Evolutionary conservation across 2,329 filamentous ascomycete species (phyloP), one percentile per base, ranked within the genome.

Genomic region (Neodidymelliopsis sp.): DNA sequence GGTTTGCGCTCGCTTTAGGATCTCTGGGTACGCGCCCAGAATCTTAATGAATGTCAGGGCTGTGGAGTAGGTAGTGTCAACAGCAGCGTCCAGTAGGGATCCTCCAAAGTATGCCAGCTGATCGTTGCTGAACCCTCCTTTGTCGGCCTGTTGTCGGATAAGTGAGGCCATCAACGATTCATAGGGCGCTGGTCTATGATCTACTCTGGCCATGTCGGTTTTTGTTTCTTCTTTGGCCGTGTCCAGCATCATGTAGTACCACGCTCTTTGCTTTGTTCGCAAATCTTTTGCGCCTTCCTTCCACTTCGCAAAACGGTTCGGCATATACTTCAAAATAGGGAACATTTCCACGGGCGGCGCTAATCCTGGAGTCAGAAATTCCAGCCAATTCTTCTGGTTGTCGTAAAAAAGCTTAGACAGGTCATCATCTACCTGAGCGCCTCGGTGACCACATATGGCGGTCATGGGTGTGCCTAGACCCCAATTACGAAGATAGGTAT

Each of bases 81-180:
- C 42, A 1, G 57, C 62, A 4, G 57, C 63, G 23, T 65, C 57
- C 8, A 47, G 55, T 2, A 61, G 23, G 1, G 60, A 54, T 3
- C 58, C 60, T 10, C 63, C 25, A 13, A 57, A 52, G 34, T 50
- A 64, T 4, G 57, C 53, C 5, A 66, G 18, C 25, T 63, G 56
- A 12, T 54, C 36, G 5, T 60, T 28, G 7, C 45, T 39, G 33
- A 65, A 43, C 8, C 45, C n/a, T 3, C 45, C 3, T 2, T 51
- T 47, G 18, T 51, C 56, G 27, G 23, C 28, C 18, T 46, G 43
- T 18, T 39, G 27, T 10, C 34, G 34, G 4, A 46, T 27, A 8
- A 46, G 43, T n/a, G 6, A 20, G 9, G 28, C 43, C 28, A 33
- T 34, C 34, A 46, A 22, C 1, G 43, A 39, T n/a, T n/a, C n/a